These are phyloP conservation scores for Solanum bulbocastanum DNA, from an alignment of 257 asterid genomes.

Conservation along the genomic window DNA sequence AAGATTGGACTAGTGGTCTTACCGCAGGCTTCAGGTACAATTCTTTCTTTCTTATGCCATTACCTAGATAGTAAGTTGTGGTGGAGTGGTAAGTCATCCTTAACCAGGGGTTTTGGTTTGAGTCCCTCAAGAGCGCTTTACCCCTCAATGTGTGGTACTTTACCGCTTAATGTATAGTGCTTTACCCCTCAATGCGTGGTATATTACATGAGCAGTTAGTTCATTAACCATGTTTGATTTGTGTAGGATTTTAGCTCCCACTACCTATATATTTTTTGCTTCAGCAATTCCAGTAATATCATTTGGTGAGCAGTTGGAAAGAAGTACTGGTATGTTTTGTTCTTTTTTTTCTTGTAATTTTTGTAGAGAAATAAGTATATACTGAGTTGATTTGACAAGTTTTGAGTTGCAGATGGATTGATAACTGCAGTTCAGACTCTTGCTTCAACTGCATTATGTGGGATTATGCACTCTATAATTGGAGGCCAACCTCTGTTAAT, in stretches of 20 bases:
- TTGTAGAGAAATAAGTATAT: not conserved
- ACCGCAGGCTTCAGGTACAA: conserved; percentile 9
- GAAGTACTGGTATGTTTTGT: conserved; percentile 33
- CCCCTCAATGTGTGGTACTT: too few species aligned
- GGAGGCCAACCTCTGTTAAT: conserved; percentile 18
- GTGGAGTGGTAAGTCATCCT: not conserved
- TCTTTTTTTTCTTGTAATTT: not conserved
- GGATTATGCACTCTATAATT: conserved; percentile 13
- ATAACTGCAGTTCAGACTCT: conserved; percentile 16
- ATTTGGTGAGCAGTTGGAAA: conserved; percentile 60
- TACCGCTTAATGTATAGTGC: too few species aligned
- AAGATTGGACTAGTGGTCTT: conserved; percentile 44
- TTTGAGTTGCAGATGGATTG: conserved; percentile 1
- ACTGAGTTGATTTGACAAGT: not conserved
- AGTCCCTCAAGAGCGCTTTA: not conserved
- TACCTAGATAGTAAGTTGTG: not conserved
- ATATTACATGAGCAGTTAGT: not conserved
- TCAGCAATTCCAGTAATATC: conserved; percentile 57
- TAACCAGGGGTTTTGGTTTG: not conserved
- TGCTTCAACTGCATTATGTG: conserved; percentile 19
- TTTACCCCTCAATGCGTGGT: too few species aligned
- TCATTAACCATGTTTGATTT: not conserved
- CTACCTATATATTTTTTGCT: conserved; percentile 61
- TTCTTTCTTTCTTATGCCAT: not conserved
- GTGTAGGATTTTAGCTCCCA: conserved; percentile 44